These are phyloP conservation scores for Epichloe glyceriae DNA, from an alignment of 2,329 filamentous ascomycete genomes.

Conservation along the genomic window DNA sequence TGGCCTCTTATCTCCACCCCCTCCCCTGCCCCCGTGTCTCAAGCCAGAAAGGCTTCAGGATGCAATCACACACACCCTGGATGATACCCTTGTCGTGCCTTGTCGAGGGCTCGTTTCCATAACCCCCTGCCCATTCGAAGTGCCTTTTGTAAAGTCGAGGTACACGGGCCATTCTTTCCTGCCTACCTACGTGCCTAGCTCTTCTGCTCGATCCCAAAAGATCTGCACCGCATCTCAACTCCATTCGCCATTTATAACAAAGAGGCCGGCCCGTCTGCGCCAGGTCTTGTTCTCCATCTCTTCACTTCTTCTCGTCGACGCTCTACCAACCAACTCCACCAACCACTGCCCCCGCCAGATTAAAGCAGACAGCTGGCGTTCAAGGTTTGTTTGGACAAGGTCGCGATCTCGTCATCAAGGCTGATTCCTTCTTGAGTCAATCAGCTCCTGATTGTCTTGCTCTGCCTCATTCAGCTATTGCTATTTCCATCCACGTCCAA, in stretches of 20 bases:
- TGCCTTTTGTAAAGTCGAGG: neutral
- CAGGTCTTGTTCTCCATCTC: slow-evolving; percentile 4
- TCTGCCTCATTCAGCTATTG: neutral
- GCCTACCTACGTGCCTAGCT: neutral
- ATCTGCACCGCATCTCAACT: slow-evolving; percentile 9
- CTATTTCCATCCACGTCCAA: neutral
- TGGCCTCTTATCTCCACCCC: neutral
- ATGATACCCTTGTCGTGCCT: neutral
- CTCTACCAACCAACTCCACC: too few species aligned
- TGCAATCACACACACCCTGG: neutral
- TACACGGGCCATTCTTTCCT: slow-evolving; percentile 5
- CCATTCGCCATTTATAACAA: slow-evolving; percentile 11
- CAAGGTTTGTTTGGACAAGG: slow-evolving; percentile 12
- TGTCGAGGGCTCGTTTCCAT: neutral
- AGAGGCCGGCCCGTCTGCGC: slow-evolving; percentile 10
- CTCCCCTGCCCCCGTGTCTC: neutral
- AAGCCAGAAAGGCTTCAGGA: neutral
- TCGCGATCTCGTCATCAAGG: slow-evolving; percentile 16
- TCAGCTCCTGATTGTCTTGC: neutral
- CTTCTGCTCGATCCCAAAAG: slow-evolving; percentile 1
- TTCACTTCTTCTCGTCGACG: neutral
- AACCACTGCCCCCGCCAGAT: slow-evolving; percentile 6
- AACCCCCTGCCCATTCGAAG: slow-evolving; percentile 3
- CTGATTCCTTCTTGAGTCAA: slow-evolving; percentile 8
- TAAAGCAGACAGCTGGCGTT: slow-evolving; percentile 5